Percentiles rank a stretch among this genome's conserved stretches.
These are phyloP conservation scores for Aspergillus ochraceus DNA, from an alignment of 2,329 filamentous ascomycete genomes.

Conservation along the genomic window DNA sequence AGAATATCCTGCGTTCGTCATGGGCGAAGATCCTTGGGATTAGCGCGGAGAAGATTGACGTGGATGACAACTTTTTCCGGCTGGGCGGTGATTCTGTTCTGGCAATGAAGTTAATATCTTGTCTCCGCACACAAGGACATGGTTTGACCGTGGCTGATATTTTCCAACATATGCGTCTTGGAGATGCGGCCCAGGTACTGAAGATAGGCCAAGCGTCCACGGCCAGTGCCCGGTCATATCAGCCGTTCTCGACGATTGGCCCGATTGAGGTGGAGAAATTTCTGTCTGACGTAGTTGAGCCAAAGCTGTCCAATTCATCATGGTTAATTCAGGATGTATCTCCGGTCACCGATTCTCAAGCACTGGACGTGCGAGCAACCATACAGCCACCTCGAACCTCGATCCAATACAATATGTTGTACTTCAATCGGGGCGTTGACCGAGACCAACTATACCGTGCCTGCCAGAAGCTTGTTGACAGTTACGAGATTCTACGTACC, in stretches of 20 bases:
- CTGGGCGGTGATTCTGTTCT: constrained; percentile 61
- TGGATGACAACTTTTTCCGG: constrained; percentile 61
- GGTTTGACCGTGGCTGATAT: constrained; percentile 51
- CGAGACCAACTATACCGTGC: constrained; percentile 43
- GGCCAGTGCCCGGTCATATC: constrained; percentile 26
- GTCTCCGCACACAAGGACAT: constrained; percentile 44
- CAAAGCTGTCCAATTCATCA: constrained; percentile 48
- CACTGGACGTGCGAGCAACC: constrained; percentile 60
- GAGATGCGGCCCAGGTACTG: constrained; percentile 56
- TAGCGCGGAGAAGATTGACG: constrained; percentile 45
- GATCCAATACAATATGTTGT: constrained; percentile 62
- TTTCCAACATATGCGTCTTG: constrained; percentile 47
- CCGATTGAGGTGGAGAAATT: constrained; percentile 41
- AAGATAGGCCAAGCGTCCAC: constrained; percentile 36
- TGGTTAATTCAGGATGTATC: constrained; percentile 57
- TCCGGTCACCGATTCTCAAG: constrained; percentile 59
- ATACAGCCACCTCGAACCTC: constrained; percentile 61
- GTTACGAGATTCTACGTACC: constrained; percentile 64
- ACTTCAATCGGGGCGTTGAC: constrained; percentile 55
- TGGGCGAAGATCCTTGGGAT: constrained; percentile 32
- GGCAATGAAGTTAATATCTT: constrained; percentile 58
- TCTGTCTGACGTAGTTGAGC: constrained; percentile 46
- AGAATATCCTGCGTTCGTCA: constrained; percentile 36
- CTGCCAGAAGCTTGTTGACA: constrained; percentile 50
- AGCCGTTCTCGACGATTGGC: constrained; percentile 55